phyloP scores from a whole-genome alignment of 225 moss, liverwort and hornwort genomes.

The Sphagnum contortum region DNA sequence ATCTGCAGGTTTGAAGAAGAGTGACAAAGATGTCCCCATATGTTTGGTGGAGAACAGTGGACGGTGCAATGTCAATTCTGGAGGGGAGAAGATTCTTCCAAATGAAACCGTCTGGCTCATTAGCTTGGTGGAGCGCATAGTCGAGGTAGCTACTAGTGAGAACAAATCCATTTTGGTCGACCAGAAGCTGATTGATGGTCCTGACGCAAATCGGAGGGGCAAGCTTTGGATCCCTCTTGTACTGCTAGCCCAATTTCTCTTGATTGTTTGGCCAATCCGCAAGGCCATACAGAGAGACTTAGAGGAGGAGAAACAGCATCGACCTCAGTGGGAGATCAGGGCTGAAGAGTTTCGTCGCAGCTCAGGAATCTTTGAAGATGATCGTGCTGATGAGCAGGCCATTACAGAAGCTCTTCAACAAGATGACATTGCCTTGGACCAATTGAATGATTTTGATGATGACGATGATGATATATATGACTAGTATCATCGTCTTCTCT shows the following conservation, averaged over 20 bases:
- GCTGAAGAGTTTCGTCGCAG: conserved; percentile 84
- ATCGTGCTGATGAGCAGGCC: conserved; percentile 84
- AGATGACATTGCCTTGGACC: conserved; percentile 49
- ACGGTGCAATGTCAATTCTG: conserved; percentile 72
- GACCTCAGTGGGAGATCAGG: conserved; percentile 90
- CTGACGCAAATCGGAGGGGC: conserved; percentile 85
- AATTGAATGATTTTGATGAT: conserved; percentile 54
- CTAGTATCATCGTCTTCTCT: too few species aligned
- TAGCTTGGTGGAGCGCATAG: conserved; percentile 73
- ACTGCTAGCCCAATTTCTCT: conserved; percentile 68
- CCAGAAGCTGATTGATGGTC: conserved; percentile 96
- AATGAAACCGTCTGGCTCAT: conserved; percentile 83
- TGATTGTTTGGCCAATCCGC: conserved; percentile 67
- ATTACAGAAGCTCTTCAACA: conserved; percentile 81
- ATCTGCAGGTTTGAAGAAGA: conserved; percentile 86
- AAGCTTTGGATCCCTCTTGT: conserved; percentile 95
- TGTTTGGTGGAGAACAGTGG: conserved; percentile 92
- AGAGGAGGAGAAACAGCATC: conserved; percentile 64
- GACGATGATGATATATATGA: conserved; percentile 40
- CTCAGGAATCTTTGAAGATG: conserved; percentile 60
- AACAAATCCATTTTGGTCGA: conserved; percentile 62
- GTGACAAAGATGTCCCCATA: conserved; percentile 61
- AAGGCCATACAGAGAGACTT: conserved; percentile 76
- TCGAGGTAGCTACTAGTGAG: conserved; percentile 68
- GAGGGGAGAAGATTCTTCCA: conserved; percentile 93